Conservation (phyloP, 805 yeast genomes). For the Kluyveromyces siamensis region DNA sequence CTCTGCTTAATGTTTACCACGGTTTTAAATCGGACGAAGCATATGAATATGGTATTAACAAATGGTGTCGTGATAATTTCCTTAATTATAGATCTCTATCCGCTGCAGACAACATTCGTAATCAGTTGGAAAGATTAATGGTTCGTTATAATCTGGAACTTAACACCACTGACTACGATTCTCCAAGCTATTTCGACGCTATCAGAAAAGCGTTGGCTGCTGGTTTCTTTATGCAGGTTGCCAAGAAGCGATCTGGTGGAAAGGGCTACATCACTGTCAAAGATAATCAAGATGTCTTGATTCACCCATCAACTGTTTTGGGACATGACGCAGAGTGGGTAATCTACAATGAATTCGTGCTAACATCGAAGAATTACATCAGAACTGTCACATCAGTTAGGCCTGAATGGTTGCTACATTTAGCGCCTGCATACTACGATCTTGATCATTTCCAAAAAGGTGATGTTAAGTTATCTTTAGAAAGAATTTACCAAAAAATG, state of each 20-base stretch:
- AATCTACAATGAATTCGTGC: conserved; percentile 87
- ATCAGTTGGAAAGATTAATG: conserved; percentile 79
- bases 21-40: conserved; percentile 76
- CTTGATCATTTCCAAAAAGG: conserved; percentile 59
- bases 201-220: conserved; percentile 78
- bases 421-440: conserved; percentile 60
- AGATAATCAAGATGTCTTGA: conserved; percentile 90
- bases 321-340: conserved; percentile 91
- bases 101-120: conserved; percentile 80
- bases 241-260: conserved; percentile 75
- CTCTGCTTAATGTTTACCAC: conserved; percentile 79
- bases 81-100: conserved; percentile 74
- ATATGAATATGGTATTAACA: conserved; percentile 48
- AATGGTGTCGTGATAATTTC: conserved; percentile 91
- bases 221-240: conserved; percentile 99
- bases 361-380: conserved; percentile 87
- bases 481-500: conserved; percentile 46
- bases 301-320: conserved; percentile 89
- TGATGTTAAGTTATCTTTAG: conserved; percentile 60
- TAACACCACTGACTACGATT: conserved; percentile 56
- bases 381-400: conserved; percentile 86
- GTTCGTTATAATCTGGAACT: conserved; percentile 67
- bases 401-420: conserved; percentile 87
- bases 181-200: conserved; percentile 62
- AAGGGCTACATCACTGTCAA: conserved; percentile 86